Evolutionary conservation across 352 stramenopile genomes (phyloP), one percentile per base, ranked within the genome.

Genomic region (Achlya hypogyna): DNA sequence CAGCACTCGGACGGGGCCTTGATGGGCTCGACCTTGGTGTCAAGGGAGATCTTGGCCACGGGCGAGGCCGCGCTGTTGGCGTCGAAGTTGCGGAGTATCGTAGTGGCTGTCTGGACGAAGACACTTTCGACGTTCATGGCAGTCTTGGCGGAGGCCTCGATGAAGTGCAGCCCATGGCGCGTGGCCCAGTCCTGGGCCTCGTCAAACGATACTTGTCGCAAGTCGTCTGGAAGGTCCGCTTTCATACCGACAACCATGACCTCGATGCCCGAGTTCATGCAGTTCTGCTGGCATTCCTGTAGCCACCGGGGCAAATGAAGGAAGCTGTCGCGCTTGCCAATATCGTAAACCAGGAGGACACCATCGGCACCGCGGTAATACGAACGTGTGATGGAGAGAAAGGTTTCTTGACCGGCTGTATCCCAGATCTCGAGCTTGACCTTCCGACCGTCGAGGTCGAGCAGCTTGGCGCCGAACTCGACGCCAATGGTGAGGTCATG

Each of bases 371-470:
- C 86, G 6, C 88, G 79, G 62, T 96, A 97, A 70, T 97, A 97
- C 56, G 76, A 92, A 23, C 84, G 76, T 42, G 88, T 97, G 63
- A 97, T 94, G 31, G 84, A 91, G 14, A 93, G 74, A 70, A 96
- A 96, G 0, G 83, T 91, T 63, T 97, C 89, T 70, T 96, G 88
- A 2, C 88, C 89, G 18, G 89, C 89, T 0, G 89, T 97, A 68
- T 96, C 89, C 89, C 89, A 97, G 45, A 97, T 97, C 78, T 96
- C 84, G 27, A 96, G 79, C 73, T 97, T 96, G 23, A 95, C 83
- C 62, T 95, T 85, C 42, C 82, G 76, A 18, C 81, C 79, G 51
- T 94, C 84, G 47, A 96, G 76, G 47, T 90, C 76, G 1, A 94
- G 76, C 53, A 95, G 72, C 73, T 96, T 96, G 34, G 86, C 82